phyloP scores from a whole-genome alignment of 179 eudicot genomes.

The Corrigiola litoralis region DNA sequence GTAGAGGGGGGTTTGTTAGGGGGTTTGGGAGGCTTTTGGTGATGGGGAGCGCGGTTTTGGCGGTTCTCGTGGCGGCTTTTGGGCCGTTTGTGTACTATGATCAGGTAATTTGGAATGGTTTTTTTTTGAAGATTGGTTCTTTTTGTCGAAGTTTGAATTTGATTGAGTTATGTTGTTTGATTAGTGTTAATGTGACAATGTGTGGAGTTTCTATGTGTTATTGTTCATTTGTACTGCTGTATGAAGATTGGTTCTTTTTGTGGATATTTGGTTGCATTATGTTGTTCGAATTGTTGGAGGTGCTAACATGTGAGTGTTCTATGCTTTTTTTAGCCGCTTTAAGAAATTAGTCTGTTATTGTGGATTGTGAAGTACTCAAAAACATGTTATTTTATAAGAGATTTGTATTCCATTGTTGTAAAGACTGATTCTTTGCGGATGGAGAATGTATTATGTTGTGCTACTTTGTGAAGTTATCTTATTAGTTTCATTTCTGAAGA shows the following conservation, averaged over 20 bases:
- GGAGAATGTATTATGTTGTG: no score
- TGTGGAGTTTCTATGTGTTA: not conserved
- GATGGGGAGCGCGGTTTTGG: conserved; percentile 57
- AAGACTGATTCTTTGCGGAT: no score
- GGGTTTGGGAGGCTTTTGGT: conserved; percentile 56
- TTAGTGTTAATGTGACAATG: conserved; percentile 9
- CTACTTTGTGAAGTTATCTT: no score
- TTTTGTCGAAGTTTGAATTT: not conserved
- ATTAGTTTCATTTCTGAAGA: no score
- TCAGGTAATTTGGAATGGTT: conserved; percentile 45
- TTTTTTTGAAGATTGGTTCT: not conserved
- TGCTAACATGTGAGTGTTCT: no score
- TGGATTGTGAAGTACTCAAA: no score
- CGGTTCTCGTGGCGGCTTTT: conserved; percentile 64
- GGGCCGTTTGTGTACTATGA: conserved; percentile 89
- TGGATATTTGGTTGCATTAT: no score
- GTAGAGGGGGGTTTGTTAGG: conserved; percentile 62
- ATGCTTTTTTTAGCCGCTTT: no score
- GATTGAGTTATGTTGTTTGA: conserved; percentile 2
- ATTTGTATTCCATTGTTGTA: no score
- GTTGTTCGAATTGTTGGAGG: no score
- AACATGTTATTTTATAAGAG: no score
- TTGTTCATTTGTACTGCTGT: not conserved
- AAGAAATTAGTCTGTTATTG: no score
- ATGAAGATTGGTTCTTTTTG: not conserved